phyloP scores from a whole-genome alignment of 352 stramenopile genomes.

The Globisporangium mamillatum region DNA sequence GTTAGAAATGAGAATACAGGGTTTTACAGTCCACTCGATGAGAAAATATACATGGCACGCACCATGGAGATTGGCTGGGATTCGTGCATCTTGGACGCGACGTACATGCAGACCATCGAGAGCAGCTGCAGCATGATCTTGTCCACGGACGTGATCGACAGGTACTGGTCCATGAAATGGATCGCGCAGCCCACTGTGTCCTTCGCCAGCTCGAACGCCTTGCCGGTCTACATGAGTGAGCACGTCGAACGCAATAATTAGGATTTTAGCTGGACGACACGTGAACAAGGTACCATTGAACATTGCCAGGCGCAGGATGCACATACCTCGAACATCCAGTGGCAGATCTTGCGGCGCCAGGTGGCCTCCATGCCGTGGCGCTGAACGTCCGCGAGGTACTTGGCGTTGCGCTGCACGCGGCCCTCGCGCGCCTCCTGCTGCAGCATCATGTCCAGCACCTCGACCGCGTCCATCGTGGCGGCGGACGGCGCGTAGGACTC shows the following conservation, averaged over 20 bases:
- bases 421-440: constrained; percentile 25
- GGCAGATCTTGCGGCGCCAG: constrained; percentile 43
- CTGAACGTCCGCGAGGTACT: constrained; percentile 36
- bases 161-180: constrained; percentile 47
- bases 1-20: not conserved
- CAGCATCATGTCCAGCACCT: constrained; percentile 27
- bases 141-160: constrained; percentile 39
- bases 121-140: constrained; percentile 54
- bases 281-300: not conserved
- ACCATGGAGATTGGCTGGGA: constrained; percentile 49
- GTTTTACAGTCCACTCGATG: not conserved
- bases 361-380: constrained; percentile 37
- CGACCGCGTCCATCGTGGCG: constrained; percentile 14
- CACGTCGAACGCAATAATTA: not conserved
- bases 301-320: not conserved
- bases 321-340: constrained; percentile 50
- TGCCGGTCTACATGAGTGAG: constrained; percentile 27
- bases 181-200: constrained; percentile 47
- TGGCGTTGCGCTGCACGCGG: constrained; percentile 18
- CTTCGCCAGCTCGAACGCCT: constrained; percentile 42
- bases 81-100: constrained; percentile 58
- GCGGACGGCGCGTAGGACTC: not conserved
- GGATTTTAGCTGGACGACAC: not conserved
- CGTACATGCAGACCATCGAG: constrained; percentile 50
- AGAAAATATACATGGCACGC: not conserved